A percentile compares a stretch with the other conserved stretches of the same genome.
phyloP scores from a whole-genome alignment of 164 flowering plant genomes.

The Warburgia ugandensis region DNA sequence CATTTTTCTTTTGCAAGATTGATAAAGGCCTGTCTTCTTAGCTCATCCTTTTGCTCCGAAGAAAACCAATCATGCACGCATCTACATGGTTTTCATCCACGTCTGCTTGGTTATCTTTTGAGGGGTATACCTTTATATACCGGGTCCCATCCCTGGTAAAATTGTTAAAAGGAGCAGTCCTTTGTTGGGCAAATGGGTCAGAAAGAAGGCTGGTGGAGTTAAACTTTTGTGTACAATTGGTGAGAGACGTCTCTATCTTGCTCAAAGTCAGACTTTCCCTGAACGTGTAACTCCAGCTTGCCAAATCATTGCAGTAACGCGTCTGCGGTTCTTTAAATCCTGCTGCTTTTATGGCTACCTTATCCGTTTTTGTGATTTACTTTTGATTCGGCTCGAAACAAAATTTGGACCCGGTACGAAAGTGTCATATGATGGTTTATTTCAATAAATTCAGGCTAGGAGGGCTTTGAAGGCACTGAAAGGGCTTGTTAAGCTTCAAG shows the following conservation, averaged over 20 bases:
- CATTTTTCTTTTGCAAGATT: too few relatives aligned
- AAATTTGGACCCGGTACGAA: too few relatives aligned
- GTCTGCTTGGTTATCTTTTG: not conserved
- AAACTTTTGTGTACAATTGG: not conserved
- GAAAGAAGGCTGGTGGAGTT: not conserved
- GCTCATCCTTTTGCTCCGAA: not conserved
- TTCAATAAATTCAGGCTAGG: slow-evolving; percentile 47
- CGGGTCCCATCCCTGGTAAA: too few relatives aligned
- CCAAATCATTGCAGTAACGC: not conserved
- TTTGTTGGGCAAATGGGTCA: not conserved
- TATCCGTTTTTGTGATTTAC: not conserved
- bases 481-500: slow-evolving; percentile 88
- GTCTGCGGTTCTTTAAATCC: not conserved
- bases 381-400: too few relatives aligned
- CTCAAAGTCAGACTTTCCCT: slow-evolving; percentile 3
- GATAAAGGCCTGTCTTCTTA: not conserved
- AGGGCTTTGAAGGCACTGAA: slow-evolving; percentile 81
- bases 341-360: not conserved
- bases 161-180: not conserved
- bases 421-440: not conserved
- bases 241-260: slow-evolving; percentile 8
- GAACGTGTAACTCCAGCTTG: not conserved
- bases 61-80: not conserved
- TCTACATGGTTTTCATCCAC: not conserved
- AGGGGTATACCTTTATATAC: not conserved